Conservation (phyloP, 1,139 yeast species). For the Candida smagusa region DNA sequence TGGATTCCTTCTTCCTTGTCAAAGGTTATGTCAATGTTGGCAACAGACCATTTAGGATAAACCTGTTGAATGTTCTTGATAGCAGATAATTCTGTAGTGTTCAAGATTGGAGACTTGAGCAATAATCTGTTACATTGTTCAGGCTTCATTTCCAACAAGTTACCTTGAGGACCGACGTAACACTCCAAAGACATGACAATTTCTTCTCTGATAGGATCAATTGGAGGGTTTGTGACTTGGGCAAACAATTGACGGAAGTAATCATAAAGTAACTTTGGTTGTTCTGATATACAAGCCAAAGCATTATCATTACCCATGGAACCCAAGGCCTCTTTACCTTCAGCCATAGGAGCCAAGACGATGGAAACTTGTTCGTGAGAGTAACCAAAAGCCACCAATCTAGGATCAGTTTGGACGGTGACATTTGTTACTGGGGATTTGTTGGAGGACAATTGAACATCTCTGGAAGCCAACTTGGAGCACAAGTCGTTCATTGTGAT, state of each 20-base stretch:
- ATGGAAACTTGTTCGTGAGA: constrained; percentile 86
- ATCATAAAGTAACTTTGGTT: constrained; percentile 86
- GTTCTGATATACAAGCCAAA: constrained; percentile 92
- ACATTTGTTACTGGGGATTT: constrained; percentile 15
- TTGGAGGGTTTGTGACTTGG: constrained; percentile 98
- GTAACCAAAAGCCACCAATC: constrained; percentile 85
- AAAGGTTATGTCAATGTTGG: constrained; percentile 86
- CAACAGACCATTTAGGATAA: constrained; percentile 84
- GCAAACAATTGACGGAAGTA: constrained; percentile 96
- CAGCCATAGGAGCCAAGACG: constrained; percentile 92
- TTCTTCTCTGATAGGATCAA: constrained; percentile 95
- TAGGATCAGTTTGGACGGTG: constrained; percentile 74
- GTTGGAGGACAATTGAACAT: constrained; percentile 29
- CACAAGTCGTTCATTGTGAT: constrained; percentile 76
- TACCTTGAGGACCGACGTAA: constrained; percentile 97
- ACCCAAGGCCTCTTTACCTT: constrained; percentile 92
- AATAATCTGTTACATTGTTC: constrained; percentile 86
- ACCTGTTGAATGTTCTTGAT: constrained; percentile 66
- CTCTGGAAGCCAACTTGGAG: constrained; percentile 54
- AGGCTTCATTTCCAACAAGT: constrained; percentile 87
- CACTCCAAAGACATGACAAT: constrained; percentile 97
- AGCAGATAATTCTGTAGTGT: constrained; percentile 71
- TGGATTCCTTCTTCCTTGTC: constrained; percentile 75
- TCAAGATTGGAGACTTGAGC: constrained; percentile 77
- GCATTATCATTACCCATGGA: constrained; percentile 99